A percentile compares a stretch with the other conserved stretches of the same genome.
phyloP scores from a whole-genome alignment of 306 rosid species.

The Dryas octopetala region DNA sequence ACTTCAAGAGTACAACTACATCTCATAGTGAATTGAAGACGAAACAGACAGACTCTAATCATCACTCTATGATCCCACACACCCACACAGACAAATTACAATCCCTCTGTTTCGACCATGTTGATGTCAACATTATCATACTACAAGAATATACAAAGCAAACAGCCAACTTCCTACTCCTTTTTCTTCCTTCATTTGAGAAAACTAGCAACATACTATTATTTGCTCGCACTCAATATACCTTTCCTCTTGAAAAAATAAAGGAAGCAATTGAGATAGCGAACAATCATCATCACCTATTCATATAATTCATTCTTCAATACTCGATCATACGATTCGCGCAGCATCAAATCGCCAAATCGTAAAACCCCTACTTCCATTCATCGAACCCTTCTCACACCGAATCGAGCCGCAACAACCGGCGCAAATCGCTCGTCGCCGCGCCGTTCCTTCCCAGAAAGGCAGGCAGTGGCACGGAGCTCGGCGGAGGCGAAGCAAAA shows the following conservation, averaged over 20 bases:
- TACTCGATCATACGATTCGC: background rate
- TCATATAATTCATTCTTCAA: background rate
- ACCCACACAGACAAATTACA: too few relatives aligned
- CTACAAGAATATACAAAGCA: conserved; percentile 26
- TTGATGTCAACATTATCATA: background rate
- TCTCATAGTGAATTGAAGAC: background rate
- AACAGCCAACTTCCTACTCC: background rate
- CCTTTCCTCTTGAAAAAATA: conserved; percentile 78
- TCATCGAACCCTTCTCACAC: conserved; percentile 7
- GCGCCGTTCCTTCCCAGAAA: conserved; percentile 52
- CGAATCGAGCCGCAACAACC: conserved; percentile 58
- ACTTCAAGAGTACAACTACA: background rate
- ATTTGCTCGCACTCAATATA: conserved; percentile 33
- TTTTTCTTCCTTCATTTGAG: background rate
- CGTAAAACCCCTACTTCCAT: too few relatives aligned
- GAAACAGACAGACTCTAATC: background rate
- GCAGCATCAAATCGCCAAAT: background rate
- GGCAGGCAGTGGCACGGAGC: conserved; percentile 67
- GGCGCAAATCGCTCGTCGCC: conserved; percentile 54
- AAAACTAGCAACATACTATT: conserved; percentile 5
- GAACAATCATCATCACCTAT: conserved; percentile 24
- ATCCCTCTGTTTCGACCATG: background rate
- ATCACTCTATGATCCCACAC: too few relatives aligned
- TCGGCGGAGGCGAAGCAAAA: conserved; percentile 68
- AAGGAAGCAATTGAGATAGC: conserved; percentile 54